phyloP scores from a whole-genome alignment of 1,284 basidiomycete genomes.

The Trichosporon sp. region DNA sequence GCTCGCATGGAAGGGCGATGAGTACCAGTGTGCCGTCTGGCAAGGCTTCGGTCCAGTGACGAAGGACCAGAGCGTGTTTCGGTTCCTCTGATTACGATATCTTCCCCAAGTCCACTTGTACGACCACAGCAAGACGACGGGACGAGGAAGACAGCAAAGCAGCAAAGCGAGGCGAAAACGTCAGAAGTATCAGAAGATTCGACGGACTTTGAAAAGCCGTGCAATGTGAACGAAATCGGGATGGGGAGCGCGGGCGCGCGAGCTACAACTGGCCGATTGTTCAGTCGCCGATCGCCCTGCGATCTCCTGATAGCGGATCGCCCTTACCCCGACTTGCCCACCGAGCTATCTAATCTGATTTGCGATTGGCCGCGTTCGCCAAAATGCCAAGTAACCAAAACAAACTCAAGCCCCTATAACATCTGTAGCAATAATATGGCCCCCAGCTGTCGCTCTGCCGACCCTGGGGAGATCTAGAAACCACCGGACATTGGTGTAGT shows the following conservation, averaged over 20 bases:
- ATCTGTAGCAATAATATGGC: background rate
- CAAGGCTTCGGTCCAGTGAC: slow-evolving; percentile 4
- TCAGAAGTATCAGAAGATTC: background rate
- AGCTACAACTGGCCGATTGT: background rate
- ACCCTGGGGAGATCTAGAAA: background rate
- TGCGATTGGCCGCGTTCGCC: background rate
- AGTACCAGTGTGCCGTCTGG: slow-evolving; percentile 16
- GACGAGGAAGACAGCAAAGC: background rate
- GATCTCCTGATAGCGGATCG: background rate
- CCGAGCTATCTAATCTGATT: background rate
- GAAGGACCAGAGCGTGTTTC: slow-evolving; percentile 7
- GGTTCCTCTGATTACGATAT: background rate
- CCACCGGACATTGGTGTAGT: slow-evolving; percentile 2
- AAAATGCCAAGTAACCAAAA: too few species aligned
- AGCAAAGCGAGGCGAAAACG: background rate
- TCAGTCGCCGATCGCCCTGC: background rate
- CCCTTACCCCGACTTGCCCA: background rate
- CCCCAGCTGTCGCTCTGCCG: too few species aligned
- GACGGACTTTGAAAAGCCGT: background rate
- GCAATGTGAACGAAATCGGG: background rate
- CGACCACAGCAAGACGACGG: background rate
- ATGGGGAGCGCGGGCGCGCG: background rate
- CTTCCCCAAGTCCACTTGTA: background rate
- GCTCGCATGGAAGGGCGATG: slow-evolving; percentile 3
- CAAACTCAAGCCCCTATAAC: too few species aligned